Base-by-base conservation (phyloP, 2,329 filamentous ascomycete genomes). In the Ophiostoma triangulosporum region DNA sequence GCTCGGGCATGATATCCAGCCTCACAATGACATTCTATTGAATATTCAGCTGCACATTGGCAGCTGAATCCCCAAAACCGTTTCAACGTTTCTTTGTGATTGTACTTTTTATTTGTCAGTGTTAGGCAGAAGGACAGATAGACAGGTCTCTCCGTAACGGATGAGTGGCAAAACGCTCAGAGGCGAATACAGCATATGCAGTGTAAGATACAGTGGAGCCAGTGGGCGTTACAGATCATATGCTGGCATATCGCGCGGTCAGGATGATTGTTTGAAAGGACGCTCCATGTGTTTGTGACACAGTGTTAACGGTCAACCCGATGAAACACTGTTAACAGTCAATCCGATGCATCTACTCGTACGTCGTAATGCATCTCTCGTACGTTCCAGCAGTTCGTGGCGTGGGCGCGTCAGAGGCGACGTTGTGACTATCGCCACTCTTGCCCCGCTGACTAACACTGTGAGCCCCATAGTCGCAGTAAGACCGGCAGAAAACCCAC, bases 1-100 rank as follows among this genome's bases (percentile, higher is more conserved):
- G 22, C 8, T 17, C 11, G 17, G 38, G 38, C 45, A 43, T 43
- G 52, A 53, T 53, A 53, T 48, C 52, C 45, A 43, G 24, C 20
- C 35, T 14, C 29, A 31, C 11, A 24, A 43, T 43, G 38, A 43
- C 14, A 43, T 8, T 17, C n/a, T 24, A 17, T 24, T 43, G 22
- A 14, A 12, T 20, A 17, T 43, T 43, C 20, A 24, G 38, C 38
- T 43, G 38, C 20, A 26, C 20, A 31, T 9, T 24, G 14, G 38
- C 38, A 6, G 38, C 38, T 17, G 38, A 26, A 43, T 17, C 12
- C 29, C n/a, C 22, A 43, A 17, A 22, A 43, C 22, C 38, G 24
- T 20, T 35, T 35, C 20, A 43, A 43, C 38, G 24, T 20, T 35
- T 35, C 3, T 1, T 14, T n/a, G 2, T 35, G n/a, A 17, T 14